A percentile compares a stretch with the other conserved stretches of the same genome.
Conservation (phyloP, 2,329 filamentous ascomycete genomes). For the Ophiocordyceps camponoti-floridani region DNA sequence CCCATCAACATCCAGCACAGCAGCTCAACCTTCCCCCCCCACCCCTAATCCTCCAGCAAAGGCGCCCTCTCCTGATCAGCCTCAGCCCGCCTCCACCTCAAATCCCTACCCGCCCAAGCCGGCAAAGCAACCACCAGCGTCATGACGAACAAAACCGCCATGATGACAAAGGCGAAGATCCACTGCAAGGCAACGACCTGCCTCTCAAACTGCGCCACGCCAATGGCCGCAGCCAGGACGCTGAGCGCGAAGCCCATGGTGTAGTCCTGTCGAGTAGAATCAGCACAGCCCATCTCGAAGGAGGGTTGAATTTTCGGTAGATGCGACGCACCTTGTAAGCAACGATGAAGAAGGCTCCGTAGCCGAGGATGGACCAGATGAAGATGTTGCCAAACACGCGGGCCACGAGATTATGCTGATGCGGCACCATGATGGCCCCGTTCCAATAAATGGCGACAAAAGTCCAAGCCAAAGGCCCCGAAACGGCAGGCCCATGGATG, state of each 20-base stretch:
- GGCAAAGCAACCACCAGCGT: conserved; percentile 49
- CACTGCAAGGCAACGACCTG: conserved; percentile 69
- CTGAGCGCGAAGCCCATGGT: conserved; percentile 67
- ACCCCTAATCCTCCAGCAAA: conserved; percentile 34
- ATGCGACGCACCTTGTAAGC: conserved; percentile 42
- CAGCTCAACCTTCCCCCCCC: too few species aligned
- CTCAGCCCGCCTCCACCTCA: conserved; percentile 26
- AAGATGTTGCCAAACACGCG: conserved; percentile 73
- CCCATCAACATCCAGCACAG: too few species aligned
- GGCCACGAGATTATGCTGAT: conserved; percentile 47
- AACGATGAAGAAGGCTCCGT: conserved; percentile 60
- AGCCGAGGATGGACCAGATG: conserved; percentile 66
- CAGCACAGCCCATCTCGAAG: too few species aligned
- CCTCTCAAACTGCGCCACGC: conserved; percentile 57
- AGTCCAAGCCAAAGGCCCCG: conserved; percentile 66
- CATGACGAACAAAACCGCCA: conserved; percentile 52
- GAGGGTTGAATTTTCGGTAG: neutral
- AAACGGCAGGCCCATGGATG: conserved; percentile 60
- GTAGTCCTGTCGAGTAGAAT: conserved; percentile 30
- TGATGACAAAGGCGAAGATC: conserved; percentile 82
- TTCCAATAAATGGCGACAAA: conserved; percentile 81
- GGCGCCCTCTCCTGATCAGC: conserved; percentile 42
- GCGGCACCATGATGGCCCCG: conserved; percentile 63
- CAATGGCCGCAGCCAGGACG: conserved; percentile 55
- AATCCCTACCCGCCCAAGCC: conserved; percentile 39